Conservation (phyloP, 768 basidiomycete species). For the Termitomyces heimii region DNA sequence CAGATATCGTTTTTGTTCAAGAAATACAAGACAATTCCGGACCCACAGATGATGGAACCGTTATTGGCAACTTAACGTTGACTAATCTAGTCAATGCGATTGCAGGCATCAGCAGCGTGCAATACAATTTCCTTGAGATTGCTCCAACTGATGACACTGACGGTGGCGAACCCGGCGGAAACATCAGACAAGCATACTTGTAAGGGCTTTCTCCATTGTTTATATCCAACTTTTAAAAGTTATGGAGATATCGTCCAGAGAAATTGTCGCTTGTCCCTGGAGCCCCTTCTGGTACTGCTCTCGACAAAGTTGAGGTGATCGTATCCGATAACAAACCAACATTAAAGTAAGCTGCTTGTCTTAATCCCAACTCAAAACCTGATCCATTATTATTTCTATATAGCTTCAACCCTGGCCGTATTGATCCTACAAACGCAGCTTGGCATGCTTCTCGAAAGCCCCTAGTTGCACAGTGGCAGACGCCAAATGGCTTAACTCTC, state of each 20-base stretch:
- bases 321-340: constrained; percentile 25
- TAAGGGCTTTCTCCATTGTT: constrained; percentile 19
- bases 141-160: constrained; percentile 48
- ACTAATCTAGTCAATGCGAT: constrained; percentile 44
- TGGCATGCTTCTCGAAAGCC: constrained; percentile 58
- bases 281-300: constrained; percentile 40
- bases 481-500: constrained; percentile 34
- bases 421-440: constrained; percentile 48
- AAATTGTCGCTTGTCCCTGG: constrained; percentile 41
- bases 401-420: constrained; percentile 58
- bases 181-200: constrained; percentile 56
- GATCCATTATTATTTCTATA: neutral
- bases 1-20: constrained; percentile 59
- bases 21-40: constrained; percentile 61
- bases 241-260: constrained; percentile 39
- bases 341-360: constrained; percentile 31
- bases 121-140: constrained; percentile 45
- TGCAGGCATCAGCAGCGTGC: constrained; percentile 30
- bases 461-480: constrained; percentile 51
- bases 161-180: constrained; percentile 58
- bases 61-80: constrained; percentile 48
- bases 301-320: constrained; percentile 35
- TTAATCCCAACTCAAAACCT: neutral
- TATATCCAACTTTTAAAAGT: neutral
- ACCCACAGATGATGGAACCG: constrained; percentile 44